Evolutionary conservation across 352 stramenopile genomes (phyloP).

Genomic region (Phytopythium chamaehyphon): DNA sequence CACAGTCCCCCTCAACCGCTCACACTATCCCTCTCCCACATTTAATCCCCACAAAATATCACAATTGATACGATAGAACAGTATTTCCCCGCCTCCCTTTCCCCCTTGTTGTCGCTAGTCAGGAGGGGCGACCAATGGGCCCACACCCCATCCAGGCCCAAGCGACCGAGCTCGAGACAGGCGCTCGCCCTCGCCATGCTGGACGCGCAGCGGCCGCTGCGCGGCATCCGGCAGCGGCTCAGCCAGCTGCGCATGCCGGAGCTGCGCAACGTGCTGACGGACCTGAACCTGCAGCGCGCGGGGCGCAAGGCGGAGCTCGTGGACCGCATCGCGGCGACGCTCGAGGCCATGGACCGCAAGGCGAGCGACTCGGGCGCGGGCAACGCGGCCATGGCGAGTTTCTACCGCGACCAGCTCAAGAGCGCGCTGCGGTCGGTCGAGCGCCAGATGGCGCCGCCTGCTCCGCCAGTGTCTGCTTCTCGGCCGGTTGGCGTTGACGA

Average conservation of each 20-base stretch:
- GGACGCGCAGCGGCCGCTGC: conserved; percentile 25
- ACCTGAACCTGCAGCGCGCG: conserved; percentile 63
- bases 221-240: conserved; percentile 43
- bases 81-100: too few relatives aligned
- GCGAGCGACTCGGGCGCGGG: conserved; percentile 2
- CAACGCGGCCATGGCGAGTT: conserved; percentile 3
- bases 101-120: too few relatives aligned
- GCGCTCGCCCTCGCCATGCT: conserved; percentile 11
- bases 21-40: too few relatives aligned
- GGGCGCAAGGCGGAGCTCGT: conserved; percentile 79
- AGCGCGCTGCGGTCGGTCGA: conserved; percentile 1
- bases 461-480: background rate
- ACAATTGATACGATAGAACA: too few relatives aligned
- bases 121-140: too few relatives aligned
- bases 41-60: too few relatives aligned
- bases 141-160: too few relatives aligned
- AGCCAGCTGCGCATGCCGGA: conserved; percentile 65
- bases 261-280: conserved; percentile 64
- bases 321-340: conserved; percentile 55
- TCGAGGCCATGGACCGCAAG: conserved; percentile 43
- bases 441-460: conserved; percentile 2
- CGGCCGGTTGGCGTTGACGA: too few relatives aligned
- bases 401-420: conserved; percentile 4
- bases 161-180: too few relatives aligned
- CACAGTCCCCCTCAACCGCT: too few relatives aligned